Percentiles rank a stretch among this genome's conserved stretches.
phyloP scores from a whole-genome alignment of 2,329 filamentous ascomycete genomes.

The Colletotrichum cereale region DNA sequence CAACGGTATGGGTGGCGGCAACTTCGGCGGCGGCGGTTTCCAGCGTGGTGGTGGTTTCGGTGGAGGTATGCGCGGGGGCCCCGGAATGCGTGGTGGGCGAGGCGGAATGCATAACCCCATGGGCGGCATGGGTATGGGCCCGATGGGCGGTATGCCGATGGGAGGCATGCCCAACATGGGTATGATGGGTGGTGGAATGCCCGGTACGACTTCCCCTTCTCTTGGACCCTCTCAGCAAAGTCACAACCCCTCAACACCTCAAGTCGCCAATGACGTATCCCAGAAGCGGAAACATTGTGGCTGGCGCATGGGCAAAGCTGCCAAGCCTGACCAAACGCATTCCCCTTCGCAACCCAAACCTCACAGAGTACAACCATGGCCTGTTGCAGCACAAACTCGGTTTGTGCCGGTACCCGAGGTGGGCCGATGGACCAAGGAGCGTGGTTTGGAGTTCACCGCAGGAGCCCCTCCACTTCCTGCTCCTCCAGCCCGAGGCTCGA shows the following conservation, averaged over 20 bases:
- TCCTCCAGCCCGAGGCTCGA: not conserved
- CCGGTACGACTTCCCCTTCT: conserved; percentile 54
- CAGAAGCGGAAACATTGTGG: conserved; percentile 3
- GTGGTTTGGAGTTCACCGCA: conserved; percentile 6
- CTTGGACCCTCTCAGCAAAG: conserved; percentile 14
- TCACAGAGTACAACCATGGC: conserved; percentile 3
- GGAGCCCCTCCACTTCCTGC: not conserved
- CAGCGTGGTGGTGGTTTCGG: conserved; percentile 60
- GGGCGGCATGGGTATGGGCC: conserved; percentile 59
- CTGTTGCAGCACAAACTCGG: not conserved
- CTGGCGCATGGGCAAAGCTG: conserved; percentile 13
- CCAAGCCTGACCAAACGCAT: not conserved
- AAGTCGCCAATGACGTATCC: not conserved
- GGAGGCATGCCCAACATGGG: conserved; percentile 64
- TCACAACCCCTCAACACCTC: conserved; percentile 1
- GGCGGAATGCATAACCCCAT: conserved; percentile 63
- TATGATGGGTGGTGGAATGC: conserved; percentile 67
- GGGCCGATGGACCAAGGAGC: conserved; percentile 21
- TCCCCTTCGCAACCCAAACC: not conserved
- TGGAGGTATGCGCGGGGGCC: conserved; percentile 62
- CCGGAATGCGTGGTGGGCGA: conserved; percentile 53
- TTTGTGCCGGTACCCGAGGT: not conserved
- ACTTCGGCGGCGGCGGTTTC: conserved; percentile 60
- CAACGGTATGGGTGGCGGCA: conserved; percentile 65
- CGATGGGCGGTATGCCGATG: conserved; percentile 66